Base-by-base conservation (phyloP, 345 rosid genomes). In the Cardamine occulta region DNA sequence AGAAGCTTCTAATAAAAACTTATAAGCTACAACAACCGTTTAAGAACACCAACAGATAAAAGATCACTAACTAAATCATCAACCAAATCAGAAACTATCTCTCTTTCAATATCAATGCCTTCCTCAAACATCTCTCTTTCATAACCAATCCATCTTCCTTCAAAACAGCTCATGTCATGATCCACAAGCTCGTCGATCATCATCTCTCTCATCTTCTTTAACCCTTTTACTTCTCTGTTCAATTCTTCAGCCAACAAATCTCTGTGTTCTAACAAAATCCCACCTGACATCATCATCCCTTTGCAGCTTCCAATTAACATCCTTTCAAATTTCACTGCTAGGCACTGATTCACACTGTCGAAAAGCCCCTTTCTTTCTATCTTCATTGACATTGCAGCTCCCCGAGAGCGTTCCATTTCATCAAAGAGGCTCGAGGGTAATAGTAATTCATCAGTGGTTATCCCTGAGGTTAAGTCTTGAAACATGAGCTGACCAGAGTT, bases 131-230 rank as follows among this genome's bases (percentile, higher is more conserved):
- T 90, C 72, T 95, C 97, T 18, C 71, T 86, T 77, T 90, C 89
- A 58, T 84, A 92, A 60, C 86, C 90, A 48, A 81, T 79, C 98
- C 99, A 93, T 77, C 80, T 95, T 47, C 99, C 99, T 66, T 85
- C 76, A 1, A 80, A 88, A 65, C 78, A 77, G 82, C 94, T 87
- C 99, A 92, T 95, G 70, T 95, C 99, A 78, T 88, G 85, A 82
- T 89, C 90, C 39, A 95, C 97, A 64, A 95, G 87, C 82, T 90
- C 97, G 37, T 95, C 98, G 23, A 95, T 94, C 91, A 89, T 88
- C 65, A 88, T 86, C 54, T 93, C 93, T 63, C 88, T 83, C 90
- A 88, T 85, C 45, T 80, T 80, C 84, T 82, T 86, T 88, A 88
- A 85, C 35, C 75, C 84, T 17, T 79, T 70, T 15, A 95, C 88